Conservation (phyloP, 2,329 filamentous ascomycete genomes). For the Claviceps purpurea region DNA sequence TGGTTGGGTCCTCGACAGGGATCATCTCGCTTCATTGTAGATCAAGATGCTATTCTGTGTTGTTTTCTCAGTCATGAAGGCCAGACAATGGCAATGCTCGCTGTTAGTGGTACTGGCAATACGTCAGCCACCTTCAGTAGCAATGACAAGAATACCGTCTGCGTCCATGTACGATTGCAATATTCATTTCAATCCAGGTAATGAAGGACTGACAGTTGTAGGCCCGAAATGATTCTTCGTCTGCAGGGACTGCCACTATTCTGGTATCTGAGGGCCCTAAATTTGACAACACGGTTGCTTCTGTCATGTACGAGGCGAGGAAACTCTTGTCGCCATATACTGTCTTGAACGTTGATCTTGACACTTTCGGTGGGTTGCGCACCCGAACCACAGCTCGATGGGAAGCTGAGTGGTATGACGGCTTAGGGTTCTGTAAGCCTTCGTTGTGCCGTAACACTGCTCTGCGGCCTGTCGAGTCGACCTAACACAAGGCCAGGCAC, state of each 20-base stretch:
- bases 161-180: slow-evolving; percentile 43
- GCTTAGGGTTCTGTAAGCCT: slow-evolving; percentile 67
- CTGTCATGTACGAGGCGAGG: slow-evolving; percentile 80
- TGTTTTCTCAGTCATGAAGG: slow-evolving; percentile 65
- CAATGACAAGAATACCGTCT: slow-evolving; percentile 49
- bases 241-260: slow-evolving; percentile 43
- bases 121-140: slow-evolving; percentile 57
- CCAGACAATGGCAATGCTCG: slow-evolving; percentile 63
- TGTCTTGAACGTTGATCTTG: slow-evolving; percentile 26
- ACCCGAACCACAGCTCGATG: slow-evolving; percentile 47
- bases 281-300: slow-evolving; percentile 64
- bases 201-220: slow-evolving; percentile 15
- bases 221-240: slow-evolving; percentile 52
- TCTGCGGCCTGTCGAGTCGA: slow-evolving; percentile 8
- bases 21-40: slow-evolving; percentile 47
- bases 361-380: slow-evolving; percentile 31
- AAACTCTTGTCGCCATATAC: slow-evolving; percentile 31
- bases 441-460: background rate
- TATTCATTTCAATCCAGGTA: background rate
- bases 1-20: slow-evolving; percentile 90
- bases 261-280: slow-evolving; percentile 58
- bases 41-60: slow-evolving; percentile 65
- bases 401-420: slow-evolving; percentile 84
- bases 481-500: slow-evolving; percentile 38
- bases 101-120: slow-evolving; percentile 60